A percentile compares a stretch with the other conserved stretches of the same genome.
phyloP scores from a whole-genome alignment of 352 stramenopile species.

The Blastocystis sp. region DNA sequence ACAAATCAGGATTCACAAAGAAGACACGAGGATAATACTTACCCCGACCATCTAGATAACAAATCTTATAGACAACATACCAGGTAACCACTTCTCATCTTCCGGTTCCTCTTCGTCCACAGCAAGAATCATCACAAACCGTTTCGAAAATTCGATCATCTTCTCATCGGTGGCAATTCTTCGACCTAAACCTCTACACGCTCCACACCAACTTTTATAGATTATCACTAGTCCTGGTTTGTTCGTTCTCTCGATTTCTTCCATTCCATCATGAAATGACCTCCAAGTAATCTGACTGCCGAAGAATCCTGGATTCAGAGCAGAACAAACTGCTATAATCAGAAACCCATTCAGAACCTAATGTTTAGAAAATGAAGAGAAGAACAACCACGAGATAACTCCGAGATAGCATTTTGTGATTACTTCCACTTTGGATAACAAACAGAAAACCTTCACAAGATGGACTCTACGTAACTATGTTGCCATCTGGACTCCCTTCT shows the following conservation, averaged over 20 bases:
- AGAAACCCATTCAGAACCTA: slow-evolving; percentile 4
- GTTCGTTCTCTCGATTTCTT: neutral
- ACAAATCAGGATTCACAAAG: slow-evolving; percentile 51
- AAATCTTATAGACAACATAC: neutral
- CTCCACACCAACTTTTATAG: slow-evolving; percentile 39
- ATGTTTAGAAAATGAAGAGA: neutral
- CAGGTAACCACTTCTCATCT: slow-evolving; percentile 59
- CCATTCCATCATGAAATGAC: slow-evolving; percentile 26
- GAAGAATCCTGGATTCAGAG: slow-evolving; percentile 40
- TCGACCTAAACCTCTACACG: slow-evolving; percentile 38
- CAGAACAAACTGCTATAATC: neutral
- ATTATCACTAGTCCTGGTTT: slow-evolving; percentile 57
- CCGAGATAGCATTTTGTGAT: slow-evolving; percentile 37
- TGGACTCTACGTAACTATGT: neutral
- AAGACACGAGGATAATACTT: slow-evolving; percentile 62
- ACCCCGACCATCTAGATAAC: slow-evolving; percentile 24
- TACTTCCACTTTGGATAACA: neutral
- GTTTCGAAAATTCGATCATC: slow-evolving; percentile 46
- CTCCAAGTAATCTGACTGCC: slow-evolving; percentile 12
- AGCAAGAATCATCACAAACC: slow-evolving; percentile 59
- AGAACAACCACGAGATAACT: neutral
- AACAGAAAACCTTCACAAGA: neutral
- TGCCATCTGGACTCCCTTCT: slow-evolving; percentile 42
- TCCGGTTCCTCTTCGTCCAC: slow-evolving; percentile 61
- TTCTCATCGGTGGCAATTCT: slow-evolving; percentile 49